Conservation (phyloP, 2,329 filamentous ascomycete species). For the Hypoxylon rubiginosum region DNA sequence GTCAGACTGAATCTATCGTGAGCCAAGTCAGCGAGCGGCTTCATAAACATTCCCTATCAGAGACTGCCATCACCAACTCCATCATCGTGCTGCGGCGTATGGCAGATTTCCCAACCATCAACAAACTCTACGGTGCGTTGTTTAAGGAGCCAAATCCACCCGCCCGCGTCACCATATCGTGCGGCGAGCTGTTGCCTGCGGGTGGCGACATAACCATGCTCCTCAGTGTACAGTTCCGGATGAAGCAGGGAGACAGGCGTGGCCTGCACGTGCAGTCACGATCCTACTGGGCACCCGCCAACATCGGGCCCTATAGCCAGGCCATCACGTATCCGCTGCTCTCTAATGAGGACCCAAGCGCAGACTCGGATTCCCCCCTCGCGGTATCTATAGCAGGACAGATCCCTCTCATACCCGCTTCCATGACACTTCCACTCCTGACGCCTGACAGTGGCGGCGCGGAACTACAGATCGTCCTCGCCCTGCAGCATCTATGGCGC, state of each 20-base stretch:
- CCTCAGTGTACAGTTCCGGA: conserved; percentile 57
- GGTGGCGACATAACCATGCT: conserved; percentile 72
- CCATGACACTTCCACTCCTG: conserved; percentile 73
- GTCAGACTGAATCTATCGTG: conserved; percentile 63
- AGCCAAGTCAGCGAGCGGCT: conserved; percentile 60
- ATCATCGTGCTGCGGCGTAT: conserved; percentile 82
- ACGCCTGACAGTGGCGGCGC: conserved; percentile 55
- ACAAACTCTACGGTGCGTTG: conserved; percentile 79
- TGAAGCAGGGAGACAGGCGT: conserved; percentile 53
- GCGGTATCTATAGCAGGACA: conserved; percentile 84
- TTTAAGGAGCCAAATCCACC: conserved; percentile 87
- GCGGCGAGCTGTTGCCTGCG: conserved; percentile 73
- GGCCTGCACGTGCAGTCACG: conserved; percentile 90
- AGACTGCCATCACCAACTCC: conserved; percentile 65
- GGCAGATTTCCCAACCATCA: conserved; percentile 81
- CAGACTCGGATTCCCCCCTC: conserved; percentile 27
- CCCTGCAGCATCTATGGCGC: conserved; percentile 90
- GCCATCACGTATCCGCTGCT: conserved; percentile 72
- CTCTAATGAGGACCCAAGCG: conserved; percentile 20
- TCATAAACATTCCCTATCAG: conserved; percentile 51
- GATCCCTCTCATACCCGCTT: conserved; percentile 86
- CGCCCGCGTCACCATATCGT: conserved; percentile 85
- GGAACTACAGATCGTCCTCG: conserved; percentile 73
- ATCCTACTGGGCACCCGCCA: conserved; percentile 98
- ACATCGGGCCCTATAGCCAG: conserved; percentile 97